Evolutionary conservation across 306 rosid species (phyloP).

Genomic region (Mimosa bimucronata): DNA sequence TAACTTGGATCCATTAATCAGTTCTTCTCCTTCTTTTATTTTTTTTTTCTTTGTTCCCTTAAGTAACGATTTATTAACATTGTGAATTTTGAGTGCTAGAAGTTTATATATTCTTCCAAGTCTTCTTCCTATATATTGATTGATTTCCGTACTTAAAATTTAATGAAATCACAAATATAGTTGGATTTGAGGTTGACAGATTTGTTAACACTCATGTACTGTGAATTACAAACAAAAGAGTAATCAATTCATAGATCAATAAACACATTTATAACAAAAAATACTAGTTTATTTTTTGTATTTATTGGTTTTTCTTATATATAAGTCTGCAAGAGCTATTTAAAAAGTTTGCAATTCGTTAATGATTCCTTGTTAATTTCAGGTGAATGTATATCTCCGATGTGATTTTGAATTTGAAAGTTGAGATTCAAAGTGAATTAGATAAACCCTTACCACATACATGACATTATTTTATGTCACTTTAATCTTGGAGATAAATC

Average conservation of each 20-base stretch:
- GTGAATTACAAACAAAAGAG: not conserved
- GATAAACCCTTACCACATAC: too few relatives aligned
- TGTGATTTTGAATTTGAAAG: not conserved
- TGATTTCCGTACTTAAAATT: too few relatives aligned
- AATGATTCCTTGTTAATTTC: not conserved
- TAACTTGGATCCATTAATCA: not conserved
- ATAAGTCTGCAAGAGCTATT: not conserved
- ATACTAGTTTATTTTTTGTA: too few relatives aligned
- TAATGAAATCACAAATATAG: too few relatives aligned
- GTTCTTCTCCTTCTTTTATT: not conserved
- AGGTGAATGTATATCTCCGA: not conserved
- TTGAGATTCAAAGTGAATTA: not conserved
- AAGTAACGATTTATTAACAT: not conserved
- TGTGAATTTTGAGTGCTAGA: not conserved
- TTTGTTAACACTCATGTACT: not conserved
- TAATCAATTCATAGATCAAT: not conserved
- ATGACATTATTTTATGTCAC: too few relatives aligned
- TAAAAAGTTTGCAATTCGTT: too few relatives aligned
- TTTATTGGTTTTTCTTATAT: too few relatives aligned
- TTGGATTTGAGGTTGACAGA: not conserved
- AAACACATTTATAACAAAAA: too few relatives aligned
- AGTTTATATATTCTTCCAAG: not conserved
- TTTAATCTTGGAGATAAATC: too few relatives aligned
- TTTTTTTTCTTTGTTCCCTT: not conserved
- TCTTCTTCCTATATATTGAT: not conserved